Percentiles rank a stretch among this genome's conserved stretches.
phyloP scores from a whole-genome alignment of 2,329 filamentous ascomycete genomes.

The Ciborinia camelliae region DNA sequence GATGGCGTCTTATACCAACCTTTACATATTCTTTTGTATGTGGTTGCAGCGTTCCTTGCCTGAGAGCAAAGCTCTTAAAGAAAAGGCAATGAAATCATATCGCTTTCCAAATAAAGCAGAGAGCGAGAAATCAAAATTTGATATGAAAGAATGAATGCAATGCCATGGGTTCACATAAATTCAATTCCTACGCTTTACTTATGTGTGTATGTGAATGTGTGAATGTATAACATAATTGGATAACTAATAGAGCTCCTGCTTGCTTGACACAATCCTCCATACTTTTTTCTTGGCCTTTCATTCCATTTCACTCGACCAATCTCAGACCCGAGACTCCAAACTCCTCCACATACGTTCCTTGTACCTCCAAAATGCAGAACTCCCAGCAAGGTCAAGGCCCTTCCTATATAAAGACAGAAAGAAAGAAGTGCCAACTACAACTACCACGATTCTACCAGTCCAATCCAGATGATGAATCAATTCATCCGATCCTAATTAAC shows the following conservation, averaged over 20 bases:
- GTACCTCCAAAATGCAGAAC: background rate
- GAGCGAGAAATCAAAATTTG: background rate
- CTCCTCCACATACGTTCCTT: no score
- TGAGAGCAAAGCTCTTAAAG: background rate
- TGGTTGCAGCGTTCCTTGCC: constrained; percentile 19
- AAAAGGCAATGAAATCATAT: background rate
- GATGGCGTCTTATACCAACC: constrained; percentile 17
- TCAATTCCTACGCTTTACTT: background rate
- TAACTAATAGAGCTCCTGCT: background rate
- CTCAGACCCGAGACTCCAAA: background rate
- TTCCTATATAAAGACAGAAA: background rate
- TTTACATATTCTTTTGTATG: constrained; percentile 16
- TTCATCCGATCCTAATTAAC: background rate
- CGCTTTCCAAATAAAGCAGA: background rate
- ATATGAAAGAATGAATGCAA: background rate
- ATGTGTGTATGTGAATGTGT: background rate
- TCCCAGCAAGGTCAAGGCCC: background rate
- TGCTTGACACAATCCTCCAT: background rate
- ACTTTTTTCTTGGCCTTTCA: background rate
- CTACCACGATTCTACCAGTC: background rate
- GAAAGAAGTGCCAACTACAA: background rate
- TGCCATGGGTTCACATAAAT: background rate
- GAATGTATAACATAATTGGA: background rate
- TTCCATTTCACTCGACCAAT: background rate
- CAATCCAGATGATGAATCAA: background rate